phyloP scores from a whole-genome alignment of 768 basidiomycete genomes.

The Lactarius psammicola region DNA sequence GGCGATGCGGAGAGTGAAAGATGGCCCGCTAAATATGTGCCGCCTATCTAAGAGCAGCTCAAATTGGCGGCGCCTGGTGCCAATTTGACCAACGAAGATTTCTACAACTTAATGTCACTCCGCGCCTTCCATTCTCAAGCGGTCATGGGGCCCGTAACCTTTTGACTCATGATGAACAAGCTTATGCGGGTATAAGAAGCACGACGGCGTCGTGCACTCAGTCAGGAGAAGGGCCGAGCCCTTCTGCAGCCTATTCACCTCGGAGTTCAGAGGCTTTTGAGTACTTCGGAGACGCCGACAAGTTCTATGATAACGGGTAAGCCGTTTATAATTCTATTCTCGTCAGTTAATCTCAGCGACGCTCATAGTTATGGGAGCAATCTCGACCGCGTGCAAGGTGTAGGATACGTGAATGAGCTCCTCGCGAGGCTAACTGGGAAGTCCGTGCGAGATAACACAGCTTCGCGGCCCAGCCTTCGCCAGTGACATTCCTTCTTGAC shows the following conservation, averaged over 20 bases:
- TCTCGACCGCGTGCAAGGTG: constrained; percentile 74
- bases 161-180: too few relatives aligned
- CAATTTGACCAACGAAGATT: constrained; percentile 52
- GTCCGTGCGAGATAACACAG: constrained; percentile 59
- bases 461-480: too few relatives aligned
- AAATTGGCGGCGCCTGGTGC: constrained; percentile 63
- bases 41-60: constrained; percentile 55
- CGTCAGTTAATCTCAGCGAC: neutral
- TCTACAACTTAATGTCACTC: constrained; percentile 60
- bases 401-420: constrained; percentile 87
- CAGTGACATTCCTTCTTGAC: too few relatives aligned
- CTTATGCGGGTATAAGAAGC: too few relatives aligned
- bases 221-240: too few relatives aligned
- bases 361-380: constrained; percentile 56
- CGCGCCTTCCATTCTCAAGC: constrained; percentile 79
- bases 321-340: constrained; percentile 28
- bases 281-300: constrained; percentile 68
- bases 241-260: constrained; percentile 70
- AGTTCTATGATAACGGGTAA: constrained; percentile 76
- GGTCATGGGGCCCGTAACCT: constrained; percentile 40
- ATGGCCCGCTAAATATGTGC: constrained; percentile 60
- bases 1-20: too few relatives aligned
- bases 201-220: too few relatives aligned
- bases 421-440: constrained; percentile 68
- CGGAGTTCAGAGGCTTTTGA: constrained; percentile 67